Conservation (phyloP, 129 eudicot species). For the Helianthus tuberosus region DNA sequence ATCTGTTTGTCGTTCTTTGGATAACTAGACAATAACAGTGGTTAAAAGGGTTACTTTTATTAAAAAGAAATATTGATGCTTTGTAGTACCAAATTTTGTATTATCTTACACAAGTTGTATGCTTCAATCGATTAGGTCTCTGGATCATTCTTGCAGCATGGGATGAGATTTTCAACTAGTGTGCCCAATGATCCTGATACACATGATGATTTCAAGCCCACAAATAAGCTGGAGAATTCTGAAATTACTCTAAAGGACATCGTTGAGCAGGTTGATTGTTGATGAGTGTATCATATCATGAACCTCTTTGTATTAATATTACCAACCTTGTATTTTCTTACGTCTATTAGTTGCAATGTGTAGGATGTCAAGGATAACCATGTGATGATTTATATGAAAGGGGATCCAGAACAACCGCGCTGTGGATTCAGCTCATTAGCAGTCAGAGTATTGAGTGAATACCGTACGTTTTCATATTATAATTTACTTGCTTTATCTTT, state of each 20-base stretch:
- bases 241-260: conserved; percentile 63
- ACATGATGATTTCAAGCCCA: conserved; percentile 92
- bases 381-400: conserved; percentile 99
- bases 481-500: background rate
- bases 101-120: background rate
- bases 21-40: background rate
- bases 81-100: background rate
- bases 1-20: background rate
- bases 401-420: conserved; percentile 89
- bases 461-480: conserved; percentile 55
- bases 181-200: conserved; percentile 85
- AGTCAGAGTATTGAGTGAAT: conserved; percentile 83
- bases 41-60: background rate
- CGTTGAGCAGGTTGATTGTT: conserved; percentile 76
- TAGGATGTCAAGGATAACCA: conserved; percentile 94
- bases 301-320: background rate
- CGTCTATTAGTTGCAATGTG: conserved; percentile 24
- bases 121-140: conserved; percentile 42
- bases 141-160: conserved; percentile 52
- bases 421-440: conserved; percentile 99
- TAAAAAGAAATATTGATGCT: background rate
- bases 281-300: background rate
- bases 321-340: background rate
- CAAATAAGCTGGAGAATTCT: conserved; percentile 66
- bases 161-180: conserved; percentile 60